Percentiles rank a stretch among this genome's conserved stretches.
Evolutionary conservation across 768 basidiomycete species (phyloP).

Genomic region (Trametes gibbosa): DNA sequence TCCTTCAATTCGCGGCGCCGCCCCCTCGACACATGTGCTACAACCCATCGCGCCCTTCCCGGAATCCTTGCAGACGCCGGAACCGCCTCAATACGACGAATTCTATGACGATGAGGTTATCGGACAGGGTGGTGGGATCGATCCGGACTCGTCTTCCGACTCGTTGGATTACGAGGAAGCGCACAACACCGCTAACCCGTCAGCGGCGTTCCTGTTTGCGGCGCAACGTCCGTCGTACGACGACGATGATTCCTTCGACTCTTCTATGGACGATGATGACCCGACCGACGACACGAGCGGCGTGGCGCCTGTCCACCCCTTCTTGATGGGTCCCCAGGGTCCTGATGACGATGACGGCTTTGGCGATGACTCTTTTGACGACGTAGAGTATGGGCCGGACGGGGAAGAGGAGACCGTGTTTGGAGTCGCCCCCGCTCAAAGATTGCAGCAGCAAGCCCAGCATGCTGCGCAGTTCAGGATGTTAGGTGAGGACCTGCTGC

Average conservation of each 20-base stretch:
- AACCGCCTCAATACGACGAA: conserved; percentile 24
- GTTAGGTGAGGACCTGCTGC: conserved; percentile 59
- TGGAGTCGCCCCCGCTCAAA: conserved; percentile 53
- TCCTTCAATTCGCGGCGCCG: conserved; percentile 9
- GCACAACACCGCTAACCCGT: conserved; percentile 60
- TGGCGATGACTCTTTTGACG: conserved; percentile 50
- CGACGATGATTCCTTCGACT: conserved; percentile 47
- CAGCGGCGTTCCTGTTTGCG: conserved; percentile 70
- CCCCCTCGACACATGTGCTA: not conserved
- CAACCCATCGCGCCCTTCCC: conserved; percentile 6
- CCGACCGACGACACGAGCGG: conserved; percentile 29
- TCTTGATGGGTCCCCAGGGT: conserved; percentile 41
- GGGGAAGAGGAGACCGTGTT: conserved; percentile 67
- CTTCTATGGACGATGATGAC: conserved; percentile 47
- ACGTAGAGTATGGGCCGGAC: conserved; percentile 30
- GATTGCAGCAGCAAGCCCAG: conserved; percentile 14
- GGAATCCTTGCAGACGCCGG: conserved; percentile 24
- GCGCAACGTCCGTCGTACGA: conserved; percentile 37
- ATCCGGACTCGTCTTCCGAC: conserved; percentile 53
- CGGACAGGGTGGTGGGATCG: conserved; percentile 25
- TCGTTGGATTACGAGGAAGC: conserved; percentile 51
- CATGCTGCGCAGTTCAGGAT: conserved; percentile 43
- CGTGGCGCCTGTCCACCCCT: conserved; percentile 55
- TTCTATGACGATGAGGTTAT: conserved; percentile 29
- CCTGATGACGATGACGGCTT: conserved; percentile 45